These are phyloP conservation scores for Phtheirospermum japonicum DNA, from an alignment of 257 asterid species.

Conservation along the genomic window DNA sequence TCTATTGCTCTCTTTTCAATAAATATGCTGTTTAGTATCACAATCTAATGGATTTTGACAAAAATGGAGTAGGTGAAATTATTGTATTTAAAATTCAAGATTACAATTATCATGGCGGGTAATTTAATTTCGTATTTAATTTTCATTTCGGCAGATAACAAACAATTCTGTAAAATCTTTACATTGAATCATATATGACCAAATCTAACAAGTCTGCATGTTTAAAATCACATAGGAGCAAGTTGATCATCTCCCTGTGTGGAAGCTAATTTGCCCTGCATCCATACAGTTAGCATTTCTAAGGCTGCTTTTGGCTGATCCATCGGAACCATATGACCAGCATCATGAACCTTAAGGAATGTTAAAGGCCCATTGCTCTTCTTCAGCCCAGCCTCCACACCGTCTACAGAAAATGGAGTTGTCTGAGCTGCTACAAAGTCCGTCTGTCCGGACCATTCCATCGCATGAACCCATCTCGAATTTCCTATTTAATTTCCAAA, in stretches of 20 bases:
- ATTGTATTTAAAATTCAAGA: no score
- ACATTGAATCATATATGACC: no score
- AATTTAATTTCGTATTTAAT: no score
- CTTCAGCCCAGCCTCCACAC: slow-evolving; percentile 53
- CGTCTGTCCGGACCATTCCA: slow-evolving; percentile 71
- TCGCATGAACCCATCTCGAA: slow-evolving; percentile 71
- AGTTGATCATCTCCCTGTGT: slow-evolving; percentile 29
- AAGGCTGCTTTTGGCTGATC: slow-evolving; percentile 72
- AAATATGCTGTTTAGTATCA: no score
- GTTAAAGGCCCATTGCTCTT: slow-evolving; percentile 53
- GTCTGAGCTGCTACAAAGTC: slow-evolving; percentile 42
- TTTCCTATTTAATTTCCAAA: slow-evolving; percentile 41
- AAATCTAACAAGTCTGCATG: no score
- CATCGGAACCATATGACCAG: slow-evolving; percentile 80
- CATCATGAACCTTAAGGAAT: slow-evolving; percentile 60
- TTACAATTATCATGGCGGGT: no score
- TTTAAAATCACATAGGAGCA: slow-evolving; percentile 29
- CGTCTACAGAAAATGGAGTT: slow-evolving; percentile 44
- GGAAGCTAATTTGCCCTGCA: slow-evolving; percentile 37
- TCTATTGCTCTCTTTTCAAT: no score
- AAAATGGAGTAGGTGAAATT: no score
- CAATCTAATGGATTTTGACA: no score
- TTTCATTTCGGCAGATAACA: no score
- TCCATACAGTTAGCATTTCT: slow-evolving; percentile 65
- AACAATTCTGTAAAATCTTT: no score